Conservation (phyloP, 2,329 filamentous ascomycete species). For the Akanthomyces uredinophilus region DNA sequence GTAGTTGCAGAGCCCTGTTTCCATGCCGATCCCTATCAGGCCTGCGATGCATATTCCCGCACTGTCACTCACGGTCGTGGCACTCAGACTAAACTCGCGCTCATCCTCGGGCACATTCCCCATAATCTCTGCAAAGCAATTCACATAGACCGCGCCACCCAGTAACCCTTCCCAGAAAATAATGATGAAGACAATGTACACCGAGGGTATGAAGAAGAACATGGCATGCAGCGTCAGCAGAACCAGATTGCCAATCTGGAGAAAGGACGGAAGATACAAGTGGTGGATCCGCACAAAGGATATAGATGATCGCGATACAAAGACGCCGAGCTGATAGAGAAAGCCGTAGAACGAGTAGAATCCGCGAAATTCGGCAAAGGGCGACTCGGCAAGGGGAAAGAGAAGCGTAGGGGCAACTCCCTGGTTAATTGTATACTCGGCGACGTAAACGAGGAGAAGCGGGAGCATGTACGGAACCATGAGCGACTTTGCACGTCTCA, state of each 20-base stretch:
- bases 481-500: constrained; percentile 63
- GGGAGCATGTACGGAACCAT: constrained; percentile 85
- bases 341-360: constrained; percentile 96
- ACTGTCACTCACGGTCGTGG: constrained; percentile 88
- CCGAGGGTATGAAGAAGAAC: constrained; percentile 73
- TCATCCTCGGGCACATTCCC: constrained; percentile 73
- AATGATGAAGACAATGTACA: constrained; percentile 79
- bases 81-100: constrained; percentile 84
- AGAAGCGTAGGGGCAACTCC: constrained; percentile 85
- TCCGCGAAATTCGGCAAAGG: constrained; percentile 74
- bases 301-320: constrained; percentile 86
- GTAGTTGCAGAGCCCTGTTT: constrained; percentile 76
- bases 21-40: constrained; percentile 75
- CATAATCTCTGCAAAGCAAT: constrained; percentile 91
- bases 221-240: constrained; percentile 72
- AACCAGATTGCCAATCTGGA: constrained; percentile 75
- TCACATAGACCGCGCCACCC: constrained; percentile 89
- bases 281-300: constrained; percentile 78
- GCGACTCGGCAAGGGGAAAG: constrained; percentile 71
- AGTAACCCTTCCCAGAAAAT: constrained; percentile 93
- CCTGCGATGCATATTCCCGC: constrained; percentile 86
- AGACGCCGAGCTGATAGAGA: constrained; percentile 92
- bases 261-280: constrained; percentile 74
- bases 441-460: constrained; percentile 84
- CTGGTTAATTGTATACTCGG: constrained; percentile 97